Conservation (phyloP, 1,284 basidiomycete genomes). For the Irpex sp. region DNA sequence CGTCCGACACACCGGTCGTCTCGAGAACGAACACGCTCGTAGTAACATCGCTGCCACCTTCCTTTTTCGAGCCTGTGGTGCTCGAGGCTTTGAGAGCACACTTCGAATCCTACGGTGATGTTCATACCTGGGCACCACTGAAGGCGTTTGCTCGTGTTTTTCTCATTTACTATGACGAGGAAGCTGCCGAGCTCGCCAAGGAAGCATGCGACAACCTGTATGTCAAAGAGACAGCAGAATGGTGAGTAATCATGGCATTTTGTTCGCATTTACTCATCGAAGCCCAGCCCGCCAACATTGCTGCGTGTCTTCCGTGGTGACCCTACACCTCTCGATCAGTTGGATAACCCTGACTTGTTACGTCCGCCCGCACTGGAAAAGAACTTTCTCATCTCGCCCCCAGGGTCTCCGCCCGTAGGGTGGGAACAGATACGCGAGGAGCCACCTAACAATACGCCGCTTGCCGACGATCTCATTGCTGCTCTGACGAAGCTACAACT, state of each 20-base stretch:
- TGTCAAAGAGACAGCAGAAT: conserved; percentile 45
- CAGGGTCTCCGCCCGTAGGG: conserved; percentile 95
- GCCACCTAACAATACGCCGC: conserved; percentile 82
- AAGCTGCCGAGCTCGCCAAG: conserved; percentile 66
- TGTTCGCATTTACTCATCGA: conserved; percentile 1
- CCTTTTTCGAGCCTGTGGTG: conserved; percentile 65
- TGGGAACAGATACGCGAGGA: conserved; percentile 95
- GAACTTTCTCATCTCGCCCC: conserved; percentile 97
- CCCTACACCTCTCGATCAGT: conserved; percentile 54
- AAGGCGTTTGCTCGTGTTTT: conserved; percentile 79
- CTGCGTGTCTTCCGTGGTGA: conserved; percentile 82
- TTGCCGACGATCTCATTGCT: conserved; percentile 86
- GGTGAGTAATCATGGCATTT: conserved; percentile 36
- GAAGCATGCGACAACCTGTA: conserved; percentile 56
- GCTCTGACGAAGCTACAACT: conserved; percentile 68
- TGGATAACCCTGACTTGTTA: conserved; percentile 59
- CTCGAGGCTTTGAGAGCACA: conserved; percentile 65
- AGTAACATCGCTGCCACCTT: conserved; percentile 29
- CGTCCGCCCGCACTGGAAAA: conserved; percentile 79
- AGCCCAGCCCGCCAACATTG: conserved; percentile 44
- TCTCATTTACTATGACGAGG: conserved; percentile 68
- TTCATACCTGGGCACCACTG: conserved; percentile 86
- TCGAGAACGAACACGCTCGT: conserved; percentile 33
- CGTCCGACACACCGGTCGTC: neutral
- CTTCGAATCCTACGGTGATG: conserved; percentile 70